Evolutionary conservation across 2,329 filamentous ascomycete genomes (phyloP), one percentile per base, ranked within the genome.

Genomic region (Paecilomyces variotii): DNA sequence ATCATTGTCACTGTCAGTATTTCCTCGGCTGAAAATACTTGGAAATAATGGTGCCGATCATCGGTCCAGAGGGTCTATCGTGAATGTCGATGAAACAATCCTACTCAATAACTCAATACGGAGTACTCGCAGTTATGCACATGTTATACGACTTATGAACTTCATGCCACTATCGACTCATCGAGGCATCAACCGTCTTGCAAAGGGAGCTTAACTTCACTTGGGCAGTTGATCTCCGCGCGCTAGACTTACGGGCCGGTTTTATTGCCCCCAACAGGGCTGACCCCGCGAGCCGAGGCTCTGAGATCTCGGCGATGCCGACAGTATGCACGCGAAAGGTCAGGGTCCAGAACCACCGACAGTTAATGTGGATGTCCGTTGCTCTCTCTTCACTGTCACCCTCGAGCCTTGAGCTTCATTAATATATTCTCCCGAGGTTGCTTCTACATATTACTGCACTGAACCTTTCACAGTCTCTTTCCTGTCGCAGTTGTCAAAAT

Each of bases 401-500:
- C 2, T 7, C 9, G 9, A 34, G 19, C 24, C 39, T 24, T 1
- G n/a, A 45, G 39, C 39, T 45, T 9, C n/a, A n/a, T 45, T 19
- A n/a, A 19, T 4, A 39, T n/a, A 45, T 45, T 19, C 39, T n/a
- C 6, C 14, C n/a, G 12, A 7, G n/a, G 7, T 45, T n/a, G 11
- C 28, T 32, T 10, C 30, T 10, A 32, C 28, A 30, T 30, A 30
- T 7, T 30, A 30, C 28, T 30, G 28, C 2, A 30, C 19, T 45
- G n/a, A 19, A n/a, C 5, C 14, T 9, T 19, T 45, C 39, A 4
- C 39, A 45, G 7, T 9, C n/a, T 45, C n/a, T n/a, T n/a, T 19
- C n/a, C 14, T 45, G 39, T 45, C 39, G n/a, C 5, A n/a, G 19
- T 39, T 14, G 14, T 27, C 57, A 64, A 56, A 51, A 65, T 67